A percentile compares a stretch with the other conserved stretches of the same genome.
Evolutionary conservation across 179 eudicot species (phyloP).

Genomic region (Beta corolliflora): DNA sequence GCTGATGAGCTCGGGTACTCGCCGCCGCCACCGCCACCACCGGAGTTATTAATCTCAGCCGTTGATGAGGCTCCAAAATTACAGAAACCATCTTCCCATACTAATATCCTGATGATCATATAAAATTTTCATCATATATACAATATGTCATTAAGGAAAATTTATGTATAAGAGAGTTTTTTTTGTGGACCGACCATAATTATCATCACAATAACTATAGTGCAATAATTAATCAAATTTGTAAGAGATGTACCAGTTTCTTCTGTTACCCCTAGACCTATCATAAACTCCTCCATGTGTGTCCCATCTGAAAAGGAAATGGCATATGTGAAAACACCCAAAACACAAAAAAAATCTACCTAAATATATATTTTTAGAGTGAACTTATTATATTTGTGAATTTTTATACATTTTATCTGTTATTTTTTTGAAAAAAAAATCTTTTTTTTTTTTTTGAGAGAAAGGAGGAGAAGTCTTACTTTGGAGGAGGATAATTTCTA

Average conservation of each 20-base stretch:
- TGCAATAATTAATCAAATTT: not conserved
- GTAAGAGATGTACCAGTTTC: constrained; percentile 39
- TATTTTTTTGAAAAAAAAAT: too few relatives aligned
- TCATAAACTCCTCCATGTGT: constrained; percentile 58
- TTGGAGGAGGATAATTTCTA: constrained; percentile 56
- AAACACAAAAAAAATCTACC: not conserved
- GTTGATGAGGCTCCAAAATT: constrained; percentile 44
- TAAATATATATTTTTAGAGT: too few relatives aligned
- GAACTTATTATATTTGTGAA: too few relatives aligned
- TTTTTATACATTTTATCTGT: too few relatives aligned
- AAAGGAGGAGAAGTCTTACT: constrained; percentile 25
- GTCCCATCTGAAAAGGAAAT: constrained; percentile 40
- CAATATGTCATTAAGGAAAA: not conserved
- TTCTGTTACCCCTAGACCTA: constrained; percentile 56
- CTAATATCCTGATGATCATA: constrained; percentile 44
- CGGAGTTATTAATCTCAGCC: constrained; percentile 37
- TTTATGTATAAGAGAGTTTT: not conserved
- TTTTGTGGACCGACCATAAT: not conserved
- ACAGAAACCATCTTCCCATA: constrained; percentile 60
- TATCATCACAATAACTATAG: not conserved
- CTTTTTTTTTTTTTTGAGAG: too few relatives aligned
- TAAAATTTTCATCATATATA: not conserved
- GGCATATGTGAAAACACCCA: not conserved
- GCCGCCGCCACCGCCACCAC: not conserved
- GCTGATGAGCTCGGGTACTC: constrained; percentile 33